Evolutionary conservation across 148 eudicot species (phyloP), one percentile per base, ranked within the genome.

Genomic region (Heliosperma pusillum): DNA sequence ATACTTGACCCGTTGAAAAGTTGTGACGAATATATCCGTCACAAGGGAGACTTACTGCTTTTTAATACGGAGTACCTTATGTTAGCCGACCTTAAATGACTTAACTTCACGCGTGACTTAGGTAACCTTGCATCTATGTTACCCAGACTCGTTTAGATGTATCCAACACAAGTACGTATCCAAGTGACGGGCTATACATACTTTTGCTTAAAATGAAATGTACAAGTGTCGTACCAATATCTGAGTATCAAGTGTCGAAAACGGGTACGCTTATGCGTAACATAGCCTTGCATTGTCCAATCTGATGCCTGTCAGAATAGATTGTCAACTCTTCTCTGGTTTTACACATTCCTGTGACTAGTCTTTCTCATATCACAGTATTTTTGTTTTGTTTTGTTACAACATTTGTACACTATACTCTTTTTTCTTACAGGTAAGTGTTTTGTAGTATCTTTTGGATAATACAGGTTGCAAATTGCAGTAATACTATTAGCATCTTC

Each of bases 381-480:
- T 64, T 20, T 22, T 20, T 56, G n/a, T 59, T 78, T 78, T 65
- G 72, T 73, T 67, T 8, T 59, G 62, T 15, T 59, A 40, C 70
- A 61, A 79, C 69, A 59, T 24, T 50, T 60, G 66, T 59, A 68
- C 55, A 26, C 44, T 24, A 52, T 20, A 11, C 21, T 72, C 27
- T 55, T 9, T 44, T 55, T 9, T 47, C 26, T 24, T 58, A 42
- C 21, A 12, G 36, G 19, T 16, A n/a, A 55, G 21, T 79, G 63
- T 26, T 47, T 79, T 79, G 50, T 45, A 69, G 70, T 74, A 60
- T 60, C 62, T 79, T 57, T 73, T 79, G 81, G 77, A 66, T 74
- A 57, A 74, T 73, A 42, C 66, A 47, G 53, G 53, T 47, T 45
- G 5, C 55, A 26, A 52, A 60, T 24, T 60, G 60, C 69, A 47